Evolutionary conservation across 305 asterid genomes (phyloP).

Genomic region (Solanum hybrid): DNA sequence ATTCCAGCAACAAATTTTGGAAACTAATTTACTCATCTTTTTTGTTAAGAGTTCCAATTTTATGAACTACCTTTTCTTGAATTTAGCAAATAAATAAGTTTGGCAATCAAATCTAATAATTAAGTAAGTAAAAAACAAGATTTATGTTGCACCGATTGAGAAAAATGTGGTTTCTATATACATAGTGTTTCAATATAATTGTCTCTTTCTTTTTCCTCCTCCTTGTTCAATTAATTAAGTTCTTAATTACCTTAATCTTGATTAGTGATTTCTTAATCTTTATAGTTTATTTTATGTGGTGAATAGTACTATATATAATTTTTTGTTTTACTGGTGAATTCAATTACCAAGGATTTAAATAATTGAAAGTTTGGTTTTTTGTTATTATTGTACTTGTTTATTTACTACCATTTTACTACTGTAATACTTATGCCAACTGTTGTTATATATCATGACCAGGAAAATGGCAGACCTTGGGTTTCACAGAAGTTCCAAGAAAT

Average conservation of each 20-base stretch:
- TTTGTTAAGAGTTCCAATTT: background rate
- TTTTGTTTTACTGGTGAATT: no score
- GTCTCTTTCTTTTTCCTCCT: conserved; percentile 1
- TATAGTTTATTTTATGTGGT: conserved; percentile 28
- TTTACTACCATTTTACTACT: background rate
- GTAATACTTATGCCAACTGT: background rate
- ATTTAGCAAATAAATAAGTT: background rate
- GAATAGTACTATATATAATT: no score
- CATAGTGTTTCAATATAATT: background rate
- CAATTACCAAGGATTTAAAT: no score
- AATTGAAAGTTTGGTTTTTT: no score
- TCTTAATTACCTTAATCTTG: conserved; percentile 12
- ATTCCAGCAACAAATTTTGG: conserved; percentile 23
- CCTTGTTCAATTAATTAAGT: background rate
- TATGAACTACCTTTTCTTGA: background rate
- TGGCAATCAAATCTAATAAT: background rate
- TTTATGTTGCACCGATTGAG: background rate
- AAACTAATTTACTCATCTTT: background rate
- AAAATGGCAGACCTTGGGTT: conserved; percentile 90
- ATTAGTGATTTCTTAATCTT: conserved; percentile 6
- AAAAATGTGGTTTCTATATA: conserved; percentile 10
- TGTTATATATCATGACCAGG: conserved; percentile 23
- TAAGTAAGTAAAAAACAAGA: background rate
- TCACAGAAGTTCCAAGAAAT: conserved; percentile 74
- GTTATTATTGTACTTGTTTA: background rate